Conservation (phyloP, 768 basidiomycete species). For the Leccinum fibrillosum region DNA sequence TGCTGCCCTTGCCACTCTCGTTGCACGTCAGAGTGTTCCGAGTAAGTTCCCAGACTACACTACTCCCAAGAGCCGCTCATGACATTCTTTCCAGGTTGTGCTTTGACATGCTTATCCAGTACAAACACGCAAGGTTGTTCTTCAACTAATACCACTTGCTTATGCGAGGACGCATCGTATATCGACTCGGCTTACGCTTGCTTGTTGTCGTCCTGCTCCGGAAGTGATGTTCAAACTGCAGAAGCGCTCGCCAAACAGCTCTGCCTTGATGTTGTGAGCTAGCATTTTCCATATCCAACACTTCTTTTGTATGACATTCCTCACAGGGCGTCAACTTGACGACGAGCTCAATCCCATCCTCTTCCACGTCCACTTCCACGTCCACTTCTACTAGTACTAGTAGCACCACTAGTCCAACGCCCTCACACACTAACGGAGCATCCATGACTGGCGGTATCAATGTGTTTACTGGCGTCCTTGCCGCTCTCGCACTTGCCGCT, state of each 20-base stretch:
- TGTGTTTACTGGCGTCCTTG: constrained; percentile 9
- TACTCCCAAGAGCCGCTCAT: not conserved
- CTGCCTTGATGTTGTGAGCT: constrained; percentile 50
- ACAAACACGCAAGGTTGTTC: constrained; percentile 46
- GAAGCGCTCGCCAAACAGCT: constrained; percentile 37
- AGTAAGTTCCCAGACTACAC: constrained; percentile 14
- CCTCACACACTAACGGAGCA: constrained; percentile 8
- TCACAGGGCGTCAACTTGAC: constrained; percentile 54
- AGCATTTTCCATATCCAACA: not conserved
- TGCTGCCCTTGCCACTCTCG: constrained; percentile 18
- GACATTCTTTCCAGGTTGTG: constrained; percentile 43
- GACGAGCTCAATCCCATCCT: constrained; percentile 11
- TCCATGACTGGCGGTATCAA: constrained; percentile 5
- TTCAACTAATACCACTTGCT: constrained; percentile 50
- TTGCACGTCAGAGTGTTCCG: constrained; percentile 20
- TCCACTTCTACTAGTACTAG: not conserved
- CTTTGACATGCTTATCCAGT: constrained; percentile 42
- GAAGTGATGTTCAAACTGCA: constrained; percentile 45
- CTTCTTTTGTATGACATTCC: not conserved
- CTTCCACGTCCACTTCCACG: not conserved
- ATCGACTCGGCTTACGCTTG: constrained; percentile 45
- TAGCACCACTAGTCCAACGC: not conserved
- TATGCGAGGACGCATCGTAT: constrained; percentile 51
- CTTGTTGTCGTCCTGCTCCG: constrained; percentile 45
- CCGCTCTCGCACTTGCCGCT: constrained; percentile 10